Percentiles rank a stretch among this genome's conserved stretches.
phyloP scores from a whole-genome alignment of 495 filamentous ascomycete genomes.

The Trichoderma gamsii region DNA sequence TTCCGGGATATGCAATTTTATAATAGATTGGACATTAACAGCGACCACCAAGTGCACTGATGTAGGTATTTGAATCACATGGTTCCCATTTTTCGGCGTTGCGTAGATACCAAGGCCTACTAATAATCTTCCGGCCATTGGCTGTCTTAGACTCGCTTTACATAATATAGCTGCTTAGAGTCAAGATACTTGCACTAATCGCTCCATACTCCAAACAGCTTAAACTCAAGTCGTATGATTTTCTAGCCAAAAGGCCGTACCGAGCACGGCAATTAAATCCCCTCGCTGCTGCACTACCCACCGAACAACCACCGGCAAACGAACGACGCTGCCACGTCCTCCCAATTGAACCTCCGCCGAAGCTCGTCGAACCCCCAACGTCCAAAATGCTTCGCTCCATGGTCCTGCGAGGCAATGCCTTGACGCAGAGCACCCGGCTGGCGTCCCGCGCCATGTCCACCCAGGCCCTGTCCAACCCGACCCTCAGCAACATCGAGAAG shows the following conservation, averaged over 20 bases:
- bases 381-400: conserved; percentile 4
- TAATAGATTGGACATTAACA: too few species aligned
- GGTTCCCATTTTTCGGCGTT: too few species aligned
- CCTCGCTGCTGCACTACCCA: conserved; percentile 6
- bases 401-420: conserved; percentile 6
- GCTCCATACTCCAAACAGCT: conserved; percentile 4
- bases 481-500: conserved; percentile 97
- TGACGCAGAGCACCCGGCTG: conserved; percentile 5
- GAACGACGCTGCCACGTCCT: background rate
- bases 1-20: too few species aligned
- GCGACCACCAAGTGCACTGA: too few species aligned
- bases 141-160: too few species aligned
- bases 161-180: background rate
- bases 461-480: conserved; percentile 96
- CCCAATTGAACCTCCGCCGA: background rate
- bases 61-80: too few species aligned
- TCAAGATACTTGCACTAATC: conserved; percentile 1
- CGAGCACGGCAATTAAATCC: conserved; percentile 6
- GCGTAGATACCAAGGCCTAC: too few species aligned
- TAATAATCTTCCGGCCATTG: too few species aligned
- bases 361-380: background rate
- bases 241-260: background rate
- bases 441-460: conserved; percentile 53
- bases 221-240: conserved; percentile 4
- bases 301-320: conserved; percentile 2